phyloP scores from a whole-genome alignment of 2,329 filamentous ascomycete species.

The Aureobasidium vineae region DNA sequence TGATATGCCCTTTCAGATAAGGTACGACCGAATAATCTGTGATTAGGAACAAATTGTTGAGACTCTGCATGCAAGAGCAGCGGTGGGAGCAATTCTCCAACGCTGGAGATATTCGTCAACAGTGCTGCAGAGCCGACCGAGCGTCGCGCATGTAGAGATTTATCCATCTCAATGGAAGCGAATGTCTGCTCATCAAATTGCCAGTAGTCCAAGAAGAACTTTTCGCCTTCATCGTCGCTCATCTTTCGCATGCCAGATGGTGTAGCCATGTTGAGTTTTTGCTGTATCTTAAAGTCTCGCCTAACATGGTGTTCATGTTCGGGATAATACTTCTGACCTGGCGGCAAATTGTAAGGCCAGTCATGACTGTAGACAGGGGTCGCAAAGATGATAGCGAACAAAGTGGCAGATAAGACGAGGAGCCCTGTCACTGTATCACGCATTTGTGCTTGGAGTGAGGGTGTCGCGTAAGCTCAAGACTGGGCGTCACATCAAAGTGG shows the following conservation, averaged over 20 bases:
- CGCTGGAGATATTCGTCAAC: not conserved
- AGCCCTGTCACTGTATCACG: not conserved
- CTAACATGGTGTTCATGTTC: conserved; percentile 48
- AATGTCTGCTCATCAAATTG: conserved; percentile 41
- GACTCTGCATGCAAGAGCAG: conserved; percentile 51
- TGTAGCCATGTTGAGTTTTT: conserved; percentile 37
- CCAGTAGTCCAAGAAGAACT: conserved; percentile 69
- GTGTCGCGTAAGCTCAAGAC: not conserved
- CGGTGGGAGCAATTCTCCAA: conserved; percentile 47
- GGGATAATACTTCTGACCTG: conserved; percentile 49
- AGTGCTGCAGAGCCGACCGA: conserved; percentile 21
- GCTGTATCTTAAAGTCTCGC: conserved; percentile 43
- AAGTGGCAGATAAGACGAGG: not conserved
- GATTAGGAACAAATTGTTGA: not conserved
- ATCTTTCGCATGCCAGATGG: conserved; percentile 71
- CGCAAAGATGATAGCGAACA: not conserved
- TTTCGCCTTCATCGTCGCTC: conserved; percentile 66
- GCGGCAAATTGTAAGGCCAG: conserved; percentile 51
- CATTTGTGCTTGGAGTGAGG: not conserved
- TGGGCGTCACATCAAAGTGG: not conserved
- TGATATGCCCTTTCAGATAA: conserved; percentile 57
- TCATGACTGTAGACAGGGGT: conserved; percentile 36
- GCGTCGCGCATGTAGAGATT: not conserved
- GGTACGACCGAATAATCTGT: conserved; percentile 35
- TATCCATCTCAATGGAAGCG: not conserved